A percentile compares a stretch with the other conserved stretches of the same genome.
phyloP scores from a whole-genome alignment of 805 yeast species.

The Saturnispora sanitii region DNA sequence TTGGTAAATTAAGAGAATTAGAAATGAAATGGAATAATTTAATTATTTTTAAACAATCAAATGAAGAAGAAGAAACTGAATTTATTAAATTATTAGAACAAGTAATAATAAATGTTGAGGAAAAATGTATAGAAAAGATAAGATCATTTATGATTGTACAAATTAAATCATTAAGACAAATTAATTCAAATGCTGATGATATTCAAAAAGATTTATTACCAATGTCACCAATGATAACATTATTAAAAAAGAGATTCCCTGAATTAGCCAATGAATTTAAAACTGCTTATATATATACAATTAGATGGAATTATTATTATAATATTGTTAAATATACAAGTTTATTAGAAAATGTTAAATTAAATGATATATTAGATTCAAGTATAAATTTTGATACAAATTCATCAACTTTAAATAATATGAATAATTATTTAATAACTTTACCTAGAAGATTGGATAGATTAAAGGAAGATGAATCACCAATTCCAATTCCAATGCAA shows the following conservation, averaged over 20 bases:
- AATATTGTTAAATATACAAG: conserved; percentile 69
- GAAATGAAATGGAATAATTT: conserved; percentile 46
- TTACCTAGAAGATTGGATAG: conserved; percentile 54
- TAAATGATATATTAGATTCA: conserved; percentile 44
- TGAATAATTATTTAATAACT: conserved; percentile 46
- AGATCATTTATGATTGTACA: conserved; percentile 56
- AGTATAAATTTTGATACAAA: conserved; percentile 11
- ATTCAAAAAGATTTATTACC: conserved; percentile 58
- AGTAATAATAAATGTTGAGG: conserved; percentile 42
- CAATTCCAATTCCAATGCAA: conserved; percentile 58
- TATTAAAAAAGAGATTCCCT: conserved; percentile 44
- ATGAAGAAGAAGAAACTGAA: conserved; percentile 18
- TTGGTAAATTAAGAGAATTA: conserved; percentile 38
- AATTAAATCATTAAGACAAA: conserved; percentile 59
- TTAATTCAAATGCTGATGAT: conserved; percentile 58
- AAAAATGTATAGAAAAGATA: conserved; percentile 64
- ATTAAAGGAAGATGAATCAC: conserved; percentile 33
- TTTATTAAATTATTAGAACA: conserved; percentile 20
- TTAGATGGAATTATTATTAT: conserved; percentile 85
- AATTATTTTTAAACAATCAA: conserved; percentile 39
- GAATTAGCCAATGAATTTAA: conserved; percentile 63
- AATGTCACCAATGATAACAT: conserved; percentile 52
- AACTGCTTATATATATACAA: conserved; percentile 76
- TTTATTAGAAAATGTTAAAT: conserved; percentile 55
- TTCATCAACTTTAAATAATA: conserved; percentile 21